Evolutionary conservation across 345 rosid species (phyloP).

Genomic region (Dimocarpus longan): DNA sequence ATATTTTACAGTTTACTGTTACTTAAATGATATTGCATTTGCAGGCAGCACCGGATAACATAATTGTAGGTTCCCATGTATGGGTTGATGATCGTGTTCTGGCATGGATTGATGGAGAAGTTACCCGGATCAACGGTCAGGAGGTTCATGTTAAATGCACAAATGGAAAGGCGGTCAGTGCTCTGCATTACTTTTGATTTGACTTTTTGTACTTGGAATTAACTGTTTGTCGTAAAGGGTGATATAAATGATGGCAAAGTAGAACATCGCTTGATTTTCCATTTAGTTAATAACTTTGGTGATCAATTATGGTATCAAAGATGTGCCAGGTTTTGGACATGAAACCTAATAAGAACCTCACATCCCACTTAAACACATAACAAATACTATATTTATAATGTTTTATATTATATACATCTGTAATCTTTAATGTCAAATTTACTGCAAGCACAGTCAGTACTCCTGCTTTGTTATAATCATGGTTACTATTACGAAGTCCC

Average conservation of each 20-base stretch:
- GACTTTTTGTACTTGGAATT: background rate
- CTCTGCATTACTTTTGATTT: background rate
- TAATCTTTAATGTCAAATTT: background rate
- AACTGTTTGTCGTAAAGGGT: background rate
- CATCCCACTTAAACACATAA: background rate
- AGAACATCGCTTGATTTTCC: background rate
- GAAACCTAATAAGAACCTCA: background rate
- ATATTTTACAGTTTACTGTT: slow-evolving; percentile 10
- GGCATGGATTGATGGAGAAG: slow-evolving; percentile 82
- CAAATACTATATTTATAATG: background rate
- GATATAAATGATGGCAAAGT: background rate
- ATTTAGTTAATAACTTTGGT: background rate
- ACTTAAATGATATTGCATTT: slow-evolving; percentile 20
- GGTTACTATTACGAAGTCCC: background rate
- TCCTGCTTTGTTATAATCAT: background rate
- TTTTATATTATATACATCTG: background rate
- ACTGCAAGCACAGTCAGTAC: background rate
- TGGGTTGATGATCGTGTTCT: slow-evolving; percentile 79
- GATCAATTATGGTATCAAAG: background rate
- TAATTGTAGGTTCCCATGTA: slow-evolving; percentile 80
- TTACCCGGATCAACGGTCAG: slow-evolving; percentile 49
- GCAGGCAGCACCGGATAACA: slow-evolving; percentile 71
- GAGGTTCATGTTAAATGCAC: slow-evolving; percentile 52
- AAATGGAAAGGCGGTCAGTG: slow-evolving; percentile 62
- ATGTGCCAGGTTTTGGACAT: background rate